A percentile compares a stretch with the other conserved stretches of the same genome.
These are phyloP conservation scores for Trichoderma koningiopsis DNA, from an alignment of 2,329 filamentous ascomycete species.

Conservation along the genomic window DNA sequence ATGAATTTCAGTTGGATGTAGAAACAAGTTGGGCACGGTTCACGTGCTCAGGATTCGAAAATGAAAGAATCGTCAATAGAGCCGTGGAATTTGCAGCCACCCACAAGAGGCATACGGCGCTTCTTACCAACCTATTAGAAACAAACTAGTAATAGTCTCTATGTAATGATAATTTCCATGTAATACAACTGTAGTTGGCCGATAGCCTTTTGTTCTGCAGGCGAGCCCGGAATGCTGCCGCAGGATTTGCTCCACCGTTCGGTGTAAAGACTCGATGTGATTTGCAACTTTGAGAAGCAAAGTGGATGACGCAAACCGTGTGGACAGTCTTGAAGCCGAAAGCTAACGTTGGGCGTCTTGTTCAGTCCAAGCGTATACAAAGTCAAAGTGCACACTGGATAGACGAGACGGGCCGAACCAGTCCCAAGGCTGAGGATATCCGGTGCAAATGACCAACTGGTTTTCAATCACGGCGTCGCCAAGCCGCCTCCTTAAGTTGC, in stretches of 20 bases:
- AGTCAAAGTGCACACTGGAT: neutral
- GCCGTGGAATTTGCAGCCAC: slow-evolving; percentile 3
- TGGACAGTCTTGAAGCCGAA: neutral
- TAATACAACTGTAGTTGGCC: neutral
- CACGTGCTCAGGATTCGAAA: neutral
- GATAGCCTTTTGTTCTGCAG: neutral
- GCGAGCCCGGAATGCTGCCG: neutral
- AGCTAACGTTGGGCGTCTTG: neutral
- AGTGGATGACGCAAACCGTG: neutral
- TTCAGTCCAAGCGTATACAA: neutral
- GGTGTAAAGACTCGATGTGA: neutral
- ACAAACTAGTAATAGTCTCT: slow-evolving; percentile 17
- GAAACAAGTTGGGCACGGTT: neutral
- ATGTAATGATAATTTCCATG: slow-evolving; percentile 23
- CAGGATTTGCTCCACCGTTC: neutral
- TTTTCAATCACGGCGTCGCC: neutral
- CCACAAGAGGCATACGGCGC: slow-evolving; percentile 15
- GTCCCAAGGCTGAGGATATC: slow-evolving; percentile 19
- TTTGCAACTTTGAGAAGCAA: neutral
- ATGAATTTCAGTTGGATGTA: neutral
- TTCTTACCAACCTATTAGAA: slow-evolving; percentile 13
- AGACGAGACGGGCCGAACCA: slow-evolving; percentile 21
- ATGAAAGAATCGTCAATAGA: neutral
- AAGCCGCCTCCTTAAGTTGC: neutral
- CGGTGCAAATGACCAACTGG: neutral